Conservation (phyloP, 805 yeast species). For the Candida caryicola region DNA sequence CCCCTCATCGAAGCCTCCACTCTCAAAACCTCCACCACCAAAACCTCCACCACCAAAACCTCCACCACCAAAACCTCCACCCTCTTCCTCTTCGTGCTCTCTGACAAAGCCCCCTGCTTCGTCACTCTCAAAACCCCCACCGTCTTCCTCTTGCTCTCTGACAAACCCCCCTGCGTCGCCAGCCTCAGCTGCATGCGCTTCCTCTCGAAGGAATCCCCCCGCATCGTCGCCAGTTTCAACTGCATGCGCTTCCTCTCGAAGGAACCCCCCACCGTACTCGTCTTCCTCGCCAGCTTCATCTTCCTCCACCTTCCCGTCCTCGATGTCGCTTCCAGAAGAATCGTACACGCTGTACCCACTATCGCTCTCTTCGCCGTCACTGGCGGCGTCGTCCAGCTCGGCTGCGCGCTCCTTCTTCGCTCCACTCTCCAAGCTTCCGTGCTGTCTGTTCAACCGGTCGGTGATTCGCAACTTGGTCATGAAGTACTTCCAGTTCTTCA, state of each 20-base stretch:
- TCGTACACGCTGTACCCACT: constrained; percentile 20
- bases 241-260: constrained; percentile 8
- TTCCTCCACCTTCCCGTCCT: neutral
- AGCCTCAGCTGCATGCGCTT: constrained; percentile 2
- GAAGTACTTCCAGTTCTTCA: constrained; percentile 53
- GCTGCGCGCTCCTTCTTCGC: neutral
- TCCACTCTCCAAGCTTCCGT: constrained; percentile 39
- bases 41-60: constrained; percentile 7
- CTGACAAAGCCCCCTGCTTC: too few relatives aligned
- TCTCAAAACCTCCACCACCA: constrained; percentile 3
- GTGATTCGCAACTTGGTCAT: constrained; percentile 49
- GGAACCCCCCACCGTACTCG: constrained; percentile 24
- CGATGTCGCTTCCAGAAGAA: constrained; percentile 1
- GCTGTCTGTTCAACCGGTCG: constrained; percentile 44
- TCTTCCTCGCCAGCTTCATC: constrained; percentile 2
- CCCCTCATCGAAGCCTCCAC: constrained; percentile 8
- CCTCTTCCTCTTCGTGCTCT: constrained; percentile 10
- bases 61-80: constrained; percentile 5
- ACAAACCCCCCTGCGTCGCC: constrained; percentile 9
- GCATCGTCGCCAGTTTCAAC: constrained; percentile 1
- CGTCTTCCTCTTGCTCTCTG: constrained; percentile 10
- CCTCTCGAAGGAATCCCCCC: constrained; percentile 10
- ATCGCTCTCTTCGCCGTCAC: constrained; percentile 11
- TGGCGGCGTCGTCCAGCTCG: neutral
- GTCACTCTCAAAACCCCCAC: constrained; percentile 15